phyloP scores from a whole-genome alignment of 75 land plant species.

The Sequoiadendron giganteum region DNA sequence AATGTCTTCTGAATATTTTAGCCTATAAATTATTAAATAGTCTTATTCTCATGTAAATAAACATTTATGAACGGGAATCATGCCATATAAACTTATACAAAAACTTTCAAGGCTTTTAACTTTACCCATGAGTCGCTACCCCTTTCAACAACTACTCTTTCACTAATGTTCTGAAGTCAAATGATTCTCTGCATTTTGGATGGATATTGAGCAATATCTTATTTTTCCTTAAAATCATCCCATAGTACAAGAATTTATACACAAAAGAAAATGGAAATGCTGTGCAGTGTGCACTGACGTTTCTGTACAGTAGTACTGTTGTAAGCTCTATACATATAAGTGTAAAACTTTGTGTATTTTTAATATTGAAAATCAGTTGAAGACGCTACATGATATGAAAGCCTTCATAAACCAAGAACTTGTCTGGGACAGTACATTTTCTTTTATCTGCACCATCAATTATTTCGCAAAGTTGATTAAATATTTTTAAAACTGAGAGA shows the following conservation, averaged over 20 bases:
- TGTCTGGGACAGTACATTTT: not conserved
- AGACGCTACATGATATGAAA: not conserved
- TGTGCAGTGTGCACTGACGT: not conserved
- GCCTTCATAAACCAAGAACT: not conserved
- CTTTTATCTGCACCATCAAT: not conserved
- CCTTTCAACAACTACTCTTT: not conserved
- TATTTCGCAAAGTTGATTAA: not conserved
- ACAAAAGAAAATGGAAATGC: not conserved
- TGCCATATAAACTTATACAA: not conserved
- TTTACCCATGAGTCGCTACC: not conserved
- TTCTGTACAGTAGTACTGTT: not conserved
- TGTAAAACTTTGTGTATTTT: not conserved
- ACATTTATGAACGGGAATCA: not conserved
- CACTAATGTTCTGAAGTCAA: not conserved
- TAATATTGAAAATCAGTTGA: not conserved
- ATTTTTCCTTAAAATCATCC: not conserved
- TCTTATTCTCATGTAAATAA: not conserved
- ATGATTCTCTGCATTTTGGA: not conserved
- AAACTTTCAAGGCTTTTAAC: not conserved
- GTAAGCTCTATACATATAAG: not conserved
- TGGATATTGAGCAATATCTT: not conserved
- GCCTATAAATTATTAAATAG: not conserved
- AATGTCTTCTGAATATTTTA: not conserved
- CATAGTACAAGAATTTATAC: not conserved
- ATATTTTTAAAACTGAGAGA: not conserved